Conservation (phyloP, 306 rosid species). For the Rubus parviflorus region DNA sequence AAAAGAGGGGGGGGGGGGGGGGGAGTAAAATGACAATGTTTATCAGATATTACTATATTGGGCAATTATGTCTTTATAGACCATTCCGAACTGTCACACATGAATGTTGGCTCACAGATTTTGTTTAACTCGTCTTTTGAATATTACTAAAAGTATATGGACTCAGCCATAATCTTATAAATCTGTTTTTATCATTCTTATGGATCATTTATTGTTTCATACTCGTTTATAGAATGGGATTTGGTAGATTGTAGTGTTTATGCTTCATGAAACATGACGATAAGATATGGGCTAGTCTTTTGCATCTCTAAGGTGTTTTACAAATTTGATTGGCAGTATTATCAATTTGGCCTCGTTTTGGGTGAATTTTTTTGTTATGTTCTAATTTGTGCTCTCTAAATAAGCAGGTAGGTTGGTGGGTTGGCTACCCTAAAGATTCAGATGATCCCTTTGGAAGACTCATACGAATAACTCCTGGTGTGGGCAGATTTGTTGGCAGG, state of each 20-base stretch:
- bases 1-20: too few species aligned
- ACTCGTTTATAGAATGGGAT: background rate
- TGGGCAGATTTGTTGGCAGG: constrained; percentile 84
- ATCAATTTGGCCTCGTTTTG: background rate
- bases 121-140: background rate
- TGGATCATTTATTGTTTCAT: background rate
- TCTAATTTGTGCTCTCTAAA: constrained; percentile 26
- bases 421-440: constrained; percentile 82
- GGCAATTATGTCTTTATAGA: background rate
- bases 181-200: background rate
- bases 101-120: background rate
- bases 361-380: constrained; percentile 23
- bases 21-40: background rate
- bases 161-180: background rate
- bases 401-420: constrained; percentile 99
- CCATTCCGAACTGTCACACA: background rate
- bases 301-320: background rate
- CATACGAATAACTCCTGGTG: constrained; percentile 76
- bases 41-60: background rate
- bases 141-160: background rate
- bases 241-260: background rate
- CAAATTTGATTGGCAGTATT: constrained; percentile 2
- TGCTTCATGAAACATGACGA: background rate
- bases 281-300: background rate
- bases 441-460: constrained; percentile 92